Evolutionary conservation across 2,329 filamentous ascomycete species (phyloP), one percentile per base, ranked within the genome.

Genomic region (Penicillium sp.): DNA sequence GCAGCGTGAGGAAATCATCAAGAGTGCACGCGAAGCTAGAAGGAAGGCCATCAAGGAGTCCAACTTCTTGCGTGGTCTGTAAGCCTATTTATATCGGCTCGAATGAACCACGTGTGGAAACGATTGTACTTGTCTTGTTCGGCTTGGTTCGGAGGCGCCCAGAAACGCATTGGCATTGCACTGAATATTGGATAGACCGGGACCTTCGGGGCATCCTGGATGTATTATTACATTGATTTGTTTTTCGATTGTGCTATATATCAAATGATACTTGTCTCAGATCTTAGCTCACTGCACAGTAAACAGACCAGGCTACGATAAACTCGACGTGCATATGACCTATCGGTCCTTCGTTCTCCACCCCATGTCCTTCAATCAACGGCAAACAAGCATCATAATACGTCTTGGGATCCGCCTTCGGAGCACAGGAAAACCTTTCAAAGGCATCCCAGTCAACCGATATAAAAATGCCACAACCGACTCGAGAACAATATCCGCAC

Each of bases 41-140:
- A 70, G 76, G 55, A 78, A 77, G 67, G 67, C 64, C 14, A 78
- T 79, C 49, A 69, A 75, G 57, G 76, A 79, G 57, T 69, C 68
- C 36, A 79, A 79, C 68, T 79, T 78, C 70, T 67, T 79, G 66
- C 74, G 74, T 51, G 75, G 76, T 26, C 68, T 79, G 64, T 79
- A 72, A 68, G 38, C 42, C 27, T 19, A 49, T 26, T 11, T 36
- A 36, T 43, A 4, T 42, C 34, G 18, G 44, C 39, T 48, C 47
- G 14, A 34, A 16, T 59, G 47, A 40, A 51, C 9, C 32, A 50
- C 29, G 40, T 10, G 18, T 43, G 49, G 41, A 44, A 44, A 51
- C 53, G 55, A 50, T 52, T 60, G 47, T 45, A 39, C 39, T 54
- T 57, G 49, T 44, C 38, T 47, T 30, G 27, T 34, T 51, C 32